These are phyloP conservation scores for Mallotus repandus DNA, from an alignment of 441 rosid genomes.

Conservation along the genomic window DNA sequence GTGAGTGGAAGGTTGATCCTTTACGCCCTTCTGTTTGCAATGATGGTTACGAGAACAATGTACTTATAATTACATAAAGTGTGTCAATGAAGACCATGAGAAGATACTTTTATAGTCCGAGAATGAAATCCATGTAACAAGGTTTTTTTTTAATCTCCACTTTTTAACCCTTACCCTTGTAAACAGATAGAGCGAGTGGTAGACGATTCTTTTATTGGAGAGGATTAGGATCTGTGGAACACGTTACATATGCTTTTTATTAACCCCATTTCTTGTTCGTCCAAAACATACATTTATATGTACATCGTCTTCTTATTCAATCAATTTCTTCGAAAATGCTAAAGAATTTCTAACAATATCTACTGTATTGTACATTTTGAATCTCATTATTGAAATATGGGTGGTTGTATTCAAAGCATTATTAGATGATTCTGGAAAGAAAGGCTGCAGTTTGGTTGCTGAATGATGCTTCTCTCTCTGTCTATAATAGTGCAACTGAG, in stretches of 20 bases:
- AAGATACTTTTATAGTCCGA: neutral
- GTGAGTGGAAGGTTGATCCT: constrained; percentile 84
- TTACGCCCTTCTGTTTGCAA: constrained; percentile 64
- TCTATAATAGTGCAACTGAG: too few relatives aligned
- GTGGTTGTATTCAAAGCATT: neutral
- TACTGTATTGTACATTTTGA: neutral
- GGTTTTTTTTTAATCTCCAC: constrained; percentile 16
- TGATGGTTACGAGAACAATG: constrained; percentile 68
- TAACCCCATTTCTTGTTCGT: neutral
- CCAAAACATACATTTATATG: neutral
- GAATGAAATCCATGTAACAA: constrained; percentile 17
- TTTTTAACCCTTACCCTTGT: constrained; percentile 14
- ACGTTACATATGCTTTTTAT: neutral
- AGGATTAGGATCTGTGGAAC: constrained; percentile 9
- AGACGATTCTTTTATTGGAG: constrained; percentile 24
- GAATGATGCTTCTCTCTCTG: neutral
- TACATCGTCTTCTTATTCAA: neutral
- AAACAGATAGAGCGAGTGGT: constrained; percentile 24
- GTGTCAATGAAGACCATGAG: neutral
- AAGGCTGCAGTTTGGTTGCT: neutral
- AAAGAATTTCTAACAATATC: neutral
- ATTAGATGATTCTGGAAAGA: neutral
- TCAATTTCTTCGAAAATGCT: neutral
- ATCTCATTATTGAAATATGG: neutral
- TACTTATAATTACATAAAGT: constrained; percentile 50